Conservation (phyloP, 2,329 filamentous ascomycete genomes). For the Colletotrichum tabaci region DNA sequence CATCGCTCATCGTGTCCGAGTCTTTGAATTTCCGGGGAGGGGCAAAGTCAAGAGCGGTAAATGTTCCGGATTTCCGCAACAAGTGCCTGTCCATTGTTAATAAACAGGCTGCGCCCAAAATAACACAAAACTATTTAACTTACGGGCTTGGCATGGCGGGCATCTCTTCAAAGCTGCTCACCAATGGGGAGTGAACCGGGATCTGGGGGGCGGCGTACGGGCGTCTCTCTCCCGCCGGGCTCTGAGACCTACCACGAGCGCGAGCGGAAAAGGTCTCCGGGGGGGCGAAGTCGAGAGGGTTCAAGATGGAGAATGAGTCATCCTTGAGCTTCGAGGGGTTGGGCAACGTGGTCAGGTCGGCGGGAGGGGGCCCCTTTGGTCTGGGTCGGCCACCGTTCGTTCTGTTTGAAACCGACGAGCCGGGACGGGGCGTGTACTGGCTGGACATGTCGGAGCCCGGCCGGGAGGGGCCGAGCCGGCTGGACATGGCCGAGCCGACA, state of each 20-base stretch:
- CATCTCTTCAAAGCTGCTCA: constrained; percentile 89
- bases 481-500: constrained; percentile 58
- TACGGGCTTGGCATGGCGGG: constrained; percentile 90
- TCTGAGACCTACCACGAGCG: constrained; percentile 77
- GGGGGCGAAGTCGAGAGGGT: constrained; percentile 88
- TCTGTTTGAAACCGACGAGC: constrained; percentile 73
- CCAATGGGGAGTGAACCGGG: constrained; percentile 82
- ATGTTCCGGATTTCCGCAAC: constrained; percentile 83
- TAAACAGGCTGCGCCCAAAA: no score
- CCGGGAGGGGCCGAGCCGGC: constrained; percentile 50
- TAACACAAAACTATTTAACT: constrained; percentile 54
- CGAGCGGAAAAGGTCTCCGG: constrained; percentile 77
- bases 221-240: constrained; percentile 74
- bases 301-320: constrained; percentile 79
- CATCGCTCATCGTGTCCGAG: constrained; percentile 72
- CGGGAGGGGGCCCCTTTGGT: constrained; percentile 76
- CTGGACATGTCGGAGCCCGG: constrained; percentile 52
- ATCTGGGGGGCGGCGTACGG: constrained; percentile 81
- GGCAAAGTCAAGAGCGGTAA: constrained; percentile 85
- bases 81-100: constrained; percentile 67
- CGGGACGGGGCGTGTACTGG: constrained; percentile 68
- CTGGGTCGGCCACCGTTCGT: constrained; percentile 54
- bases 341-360: constrained; percentile 81
- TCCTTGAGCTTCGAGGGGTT: constrained; percentile 89
- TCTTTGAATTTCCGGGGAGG: constrained; percentile 82